Conservation (phyloP, 257 asterid species). For the Solanum paucissectum region DNA sequence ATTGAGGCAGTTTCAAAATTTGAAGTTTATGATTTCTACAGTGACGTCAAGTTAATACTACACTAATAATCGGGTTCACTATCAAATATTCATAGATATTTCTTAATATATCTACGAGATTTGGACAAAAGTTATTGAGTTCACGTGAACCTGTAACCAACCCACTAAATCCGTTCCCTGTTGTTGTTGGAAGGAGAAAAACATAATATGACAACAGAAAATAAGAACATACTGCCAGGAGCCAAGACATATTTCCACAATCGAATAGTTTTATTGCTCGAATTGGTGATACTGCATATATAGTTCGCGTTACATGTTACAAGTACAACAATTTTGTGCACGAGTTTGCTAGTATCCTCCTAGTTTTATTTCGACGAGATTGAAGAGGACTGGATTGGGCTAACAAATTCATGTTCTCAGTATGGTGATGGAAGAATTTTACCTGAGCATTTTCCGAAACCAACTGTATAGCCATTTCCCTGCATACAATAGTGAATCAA, state of each 20-base stretch:
- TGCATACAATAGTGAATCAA: background rate
- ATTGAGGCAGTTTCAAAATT: background rate
- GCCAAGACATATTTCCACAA: background rate
- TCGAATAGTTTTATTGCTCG: background rate
- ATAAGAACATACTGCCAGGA: background rate
- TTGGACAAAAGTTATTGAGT: background rate
- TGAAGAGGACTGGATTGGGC: background rate
- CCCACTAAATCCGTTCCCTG: background rate
- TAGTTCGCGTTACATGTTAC: background rate
- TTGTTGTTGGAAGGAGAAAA: background rate
- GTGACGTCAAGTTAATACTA: background rate
- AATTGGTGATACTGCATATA: background rate
- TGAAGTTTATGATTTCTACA: background rate
- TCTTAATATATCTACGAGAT: background rate
- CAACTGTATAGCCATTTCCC: constrained; percentile 21
- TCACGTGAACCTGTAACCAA: background rate
- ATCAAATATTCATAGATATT: background rate
- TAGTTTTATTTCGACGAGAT: background rate
- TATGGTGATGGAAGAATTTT: constrained; percentile 22
- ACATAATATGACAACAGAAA: background rate
- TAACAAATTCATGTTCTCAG: background rate
- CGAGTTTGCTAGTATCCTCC: background rate
- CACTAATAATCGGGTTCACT: background rate
- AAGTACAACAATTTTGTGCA: background rate
- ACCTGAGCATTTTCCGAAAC: constrained; percentile 29